Conservation (phyloP, 2,329 filamentous ascomycete species). For the Hypoxylon sp. region DNA sequence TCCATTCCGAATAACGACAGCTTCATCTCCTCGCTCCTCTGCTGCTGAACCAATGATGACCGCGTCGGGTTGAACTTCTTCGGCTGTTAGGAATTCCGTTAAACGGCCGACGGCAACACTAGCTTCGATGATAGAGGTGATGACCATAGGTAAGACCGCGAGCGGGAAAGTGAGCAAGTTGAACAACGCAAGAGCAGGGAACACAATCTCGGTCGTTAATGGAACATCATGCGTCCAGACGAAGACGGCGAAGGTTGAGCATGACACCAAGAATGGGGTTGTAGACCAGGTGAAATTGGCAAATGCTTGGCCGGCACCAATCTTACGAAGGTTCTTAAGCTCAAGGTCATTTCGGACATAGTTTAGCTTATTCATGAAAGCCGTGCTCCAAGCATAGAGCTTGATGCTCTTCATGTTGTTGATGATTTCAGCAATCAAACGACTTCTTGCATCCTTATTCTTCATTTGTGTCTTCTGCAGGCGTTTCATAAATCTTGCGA, state of each 20-base stretch:
- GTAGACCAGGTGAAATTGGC: conserved; percentile 99
- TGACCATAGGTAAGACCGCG: conserved; percentile 96
- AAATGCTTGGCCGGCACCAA: conserved; percentile 92
- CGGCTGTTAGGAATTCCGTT: conserved; percentile 86
- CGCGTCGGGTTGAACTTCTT: conserved; percentile 91
- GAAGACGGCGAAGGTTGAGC: conserved; percentile 94
- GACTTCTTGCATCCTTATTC: conserved; percentile 95
- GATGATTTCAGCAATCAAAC: conserved; percentile 95
- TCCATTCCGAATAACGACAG: conserved; percentile 84
- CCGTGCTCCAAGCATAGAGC: conserved; percentile 95
- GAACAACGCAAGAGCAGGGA: conserved; percentile 91
- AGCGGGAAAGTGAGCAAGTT: conserved; percentile 96
- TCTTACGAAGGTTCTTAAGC: conserved; percentile 94
- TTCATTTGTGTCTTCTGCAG: conserved; percentile 98
- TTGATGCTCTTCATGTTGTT: conserved; percentile 99
- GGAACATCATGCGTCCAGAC: conserved; percentile 86
- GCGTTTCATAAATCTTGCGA: conserved; percentile 93
- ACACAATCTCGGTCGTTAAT: conserved; percentile 93
- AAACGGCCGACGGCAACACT: conserved; percentile 91
- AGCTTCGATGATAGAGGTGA: conserved; percentile 95
- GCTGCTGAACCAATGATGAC: conserved; percentile 78
- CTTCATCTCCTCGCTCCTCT: conserved; percentile 85
- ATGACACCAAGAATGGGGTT: conserved; percentile 97
- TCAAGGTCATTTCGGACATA: conserved; percentile 96
- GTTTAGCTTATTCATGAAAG: conserved; percentile 98